Conservation (phyloP, 352 stramenopile species). For the Pythium phragmiticola region DNA sequence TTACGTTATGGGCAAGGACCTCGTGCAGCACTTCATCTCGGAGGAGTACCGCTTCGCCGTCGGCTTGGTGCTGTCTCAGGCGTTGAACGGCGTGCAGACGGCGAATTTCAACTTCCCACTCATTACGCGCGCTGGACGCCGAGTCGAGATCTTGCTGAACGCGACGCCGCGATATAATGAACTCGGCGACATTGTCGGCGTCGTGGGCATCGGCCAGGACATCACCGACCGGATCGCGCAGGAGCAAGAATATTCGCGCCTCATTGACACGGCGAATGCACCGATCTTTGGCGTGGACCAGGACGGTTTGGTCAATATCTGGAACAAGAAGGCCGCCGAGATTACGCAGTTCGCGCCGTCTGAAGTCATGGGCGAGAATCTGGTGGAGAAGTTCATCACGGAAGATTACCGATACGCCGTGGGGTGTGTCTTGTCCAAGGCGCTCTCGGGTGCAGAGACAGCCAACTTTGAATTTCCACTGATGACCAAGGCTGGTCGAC, state of each 20-base stretch:
- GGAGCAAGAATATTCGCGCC: conserved; percentile 82
- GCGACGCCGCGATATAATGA: conserved; percentile 81
- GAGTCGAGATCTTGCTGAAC: conserved; percentile 83
- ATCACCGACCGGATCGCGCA: conserved; percentile 84
- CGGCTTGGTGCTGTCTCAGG: conserved; percentile 61
- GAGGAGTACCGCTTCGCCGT: conserved; percentile 63
- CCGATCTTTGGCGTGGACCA: conserved; percentile 87
- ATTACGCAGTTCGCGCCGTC: conserved; percentile 87
- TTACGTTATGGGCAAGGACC: conserved; percentile 82
- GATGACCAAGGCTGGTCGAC: conserved; percentile 69
- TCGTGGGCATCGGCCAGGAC: conserved; percentile 82
- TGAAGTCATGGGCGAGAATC: conserved; percentile 86
- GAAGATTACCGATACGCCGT: conserved; percentile 67
- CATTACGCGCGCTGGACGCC: conserved; percentile 74
- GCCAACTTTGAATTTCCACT: conserved; percentile 86
- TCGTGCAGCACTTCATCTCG: conserved; percentile 91
- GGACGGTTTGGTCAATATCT: conserved; percentile 80
- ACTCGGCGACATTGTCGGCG: conserved; percentile 73
- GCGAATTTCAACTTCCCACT: conserved; percentile 89
- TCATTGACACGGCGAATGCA: conserved; percentile 89
- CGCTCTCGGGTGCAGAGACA: conserved; percentile 65
- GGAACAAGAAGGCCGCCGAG: conserved; percentile 90
- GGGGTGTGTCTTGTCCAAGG: conserved; percentile 61
- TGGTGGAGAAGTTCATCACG: conserved; percentile 90
- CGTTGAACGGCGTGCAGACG: conserved; percentile 57